These are phyloP conservation scores for Botryotinia convoluta DNA, from an alignment of 2,329 filamentous ascomycete species.

Conservation along the genomic window DNA sequence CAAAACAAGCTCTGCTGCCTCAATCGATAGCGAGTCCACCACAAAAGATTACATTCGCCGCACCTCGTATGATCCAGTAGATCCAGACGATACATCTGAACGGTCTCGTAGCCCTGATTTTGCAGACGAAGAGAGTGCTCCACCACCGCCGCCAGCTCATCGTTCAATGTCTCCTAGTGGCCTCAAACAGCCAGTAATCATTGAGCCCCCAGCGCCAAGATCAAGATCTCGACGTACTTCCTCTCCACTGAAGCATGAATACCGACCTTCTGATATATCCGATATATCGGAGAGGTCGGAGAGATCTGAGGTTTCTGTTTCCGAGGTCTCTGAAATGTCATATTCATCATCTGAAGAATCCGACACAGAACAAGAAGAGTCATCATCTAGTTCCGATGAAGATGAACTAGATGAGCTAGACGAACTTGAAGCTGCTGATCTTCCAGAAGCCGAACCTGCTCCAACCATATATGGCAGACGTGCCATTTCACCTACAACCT, in stretches of 20 bases:
- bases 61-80: constrained; percentile 1
- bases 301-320: constrained; percentile 50
- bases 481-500: constrained; percentile 17
- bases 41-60: constrained; percentile 11
- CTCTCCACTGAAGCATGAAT: constrained; percentile 95
- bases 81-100: not conserved
- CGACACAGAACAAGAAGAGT: constrained; percentile 20
- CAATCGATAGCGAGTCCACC: constrained; percentile 12
- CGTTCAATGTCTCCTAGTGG: constrained; percentile 45
- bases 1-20: constrained; percentile 13
- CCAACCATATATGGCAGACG: constrained; percentile 20
- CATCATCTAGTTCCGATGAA: constrained; percentile 19
- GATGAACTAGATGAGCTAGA: constrained; percentile 16
- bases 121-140: constrained; percentile 29
- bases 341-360: constrained; percentile 57
- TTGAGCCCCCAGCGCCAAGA: constrained; percentile 32
- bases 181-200: constrained; percentile 37
- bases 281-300: constrained; percentile 28
- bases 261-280: constrained; percentile 76
- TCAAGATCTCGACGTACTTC: constrained; percentile 67
- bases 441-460: constrained; percentile 13
- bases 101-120: constrained; percentile 1
- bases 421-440: constrained; percentile 19
- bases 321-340: constrained; percentile 66
- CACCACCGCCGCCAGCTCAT: constrained; percentile 36